Base-by-base conservation (phyloP, 352 stramenopile species). In the Blastocystis sp. region DNA sequence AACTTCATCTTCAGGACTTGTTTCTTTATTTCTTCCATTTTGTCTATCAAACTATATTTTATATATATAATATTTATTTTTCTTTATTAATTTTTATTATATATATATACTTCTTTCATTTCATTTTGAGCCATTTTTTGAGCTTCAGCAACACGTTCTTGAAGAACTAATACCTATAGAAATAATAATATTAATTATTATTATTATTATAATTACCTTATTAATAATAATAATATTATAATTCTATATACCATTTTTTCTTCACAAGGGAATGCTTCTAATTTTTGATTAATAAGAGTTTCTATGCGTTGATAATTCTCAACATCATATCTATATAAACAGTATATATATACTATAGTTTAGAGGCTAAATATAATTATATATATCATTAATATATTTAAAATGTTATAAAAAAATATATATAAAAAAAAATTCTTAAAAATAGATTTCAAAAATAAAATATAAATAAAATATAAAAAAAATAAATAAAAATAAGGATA, bases 221-320 rank as follows among this genome's bases (percentile, higher is more conserved):
- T n/a, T n/a, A n/a, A n/a, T n/a, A 41, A 7, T 16, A 18, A 5
- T 35, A 4, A 27, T 2, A 48, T 9, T 35, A 24, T 5, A 48
- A 11, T n/a, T n/a, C n/a, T n/a, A n/a, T n/a, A n/a, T n/a, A 66
- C 47, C 30, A 23, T 43, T 3, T 43, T 52, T 21, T 68, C 37
- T 4, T 43, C 40, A 13, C 6, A 18, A 18, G 40, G 27, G 69
- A 75, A 83, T 58, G 75, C 76, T 18, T 77, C 68, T 5, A 91
- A 69, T 65, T 87, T 84, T 24, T 79, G 80, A 31, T 75, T 76
- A 10, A 90, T 71, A 44, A 86, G 66, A 55, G 86, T 78, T 66
- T 94, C 85, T 40, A 95, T 83, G 30, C 86, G 77, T 70, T 97
- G 88, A 75, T 94, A 96, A 24, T 95, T 72, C 76, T 98, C 88